These are phyloP conservation scores for Clonostachys solani DNA, from an alignment of 2,329 filamentous ascomycete species.

Conservation along the genomic window DNA sequence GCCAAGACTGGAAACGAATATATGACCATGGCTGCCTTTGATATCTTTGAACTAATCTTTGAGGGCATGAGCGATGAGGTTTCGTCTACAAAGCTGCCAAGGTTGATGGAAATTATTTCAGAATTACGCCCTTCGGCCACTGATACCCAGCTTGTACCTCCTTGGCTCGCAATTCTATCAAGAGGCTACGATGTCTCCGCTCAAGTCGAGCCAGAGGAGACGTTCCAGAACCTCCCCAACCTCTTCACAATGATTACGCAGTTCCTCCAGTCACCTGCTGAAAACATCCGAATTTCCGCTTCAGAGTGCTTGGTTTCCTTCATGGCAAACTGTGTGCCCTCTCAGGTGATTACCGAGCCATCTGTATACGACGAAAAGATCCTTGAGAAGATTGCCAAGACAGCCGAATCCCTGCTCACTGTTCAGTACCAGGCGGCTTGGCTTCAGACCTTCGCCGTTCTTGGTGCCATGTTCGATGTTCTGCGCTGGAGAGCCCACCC, in stretches of 20 bases:
- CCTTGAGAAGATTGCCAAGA: slow-evolving; percentile 74
- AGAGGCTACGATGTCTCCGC: slow-evolving; percentile 91
- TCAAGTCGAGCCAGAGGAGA: slow-evolving; percentile 83
- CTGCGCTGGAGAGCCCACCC: slow-evolving; percentile 82
- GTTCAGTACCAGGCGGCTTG: slow-evolving; percentile 93
- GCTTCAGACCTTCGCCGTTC: slow-evolving; percentile 89
- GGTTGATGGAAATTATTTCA: slow-evolving; percentile 84
- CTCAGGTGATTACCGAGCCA: slow-evolving; percentile 78
- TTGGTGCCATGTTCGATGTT: slow-evolving; percentile 81
- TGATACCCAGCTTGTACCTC: slow-evolving; percentile 89
- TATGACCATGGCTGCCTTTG: slow-evolving; percentile 93
- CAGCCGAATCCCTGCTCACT: slow-evolving; percentile 70
- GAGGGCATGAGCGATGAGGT: slow-evolving; percentile 84
- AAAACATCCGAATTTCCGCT: slow-evolving; percentile 91
- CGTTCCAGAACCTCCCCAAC: slow-evolving; percentile 83
- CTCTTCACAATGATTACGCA: slow-evolving; percentile 75
- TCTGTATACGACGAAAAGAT: slow-evolving; percentile 91
- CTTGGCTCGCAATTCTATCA: slow-evolving; percentile 95
- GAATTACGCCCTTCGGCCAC: slow-evolving; percentile 89
- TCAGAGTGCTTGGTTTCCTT: slow-evolving; percentile 95
- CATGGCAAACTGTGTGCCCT: slow-evolving; percentile 82
- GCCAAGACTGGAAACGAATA: slow-evolving; percentile 90
- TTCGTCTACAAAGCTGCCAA: slow-evolving; percentile 83
- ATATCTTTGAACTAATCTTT: slow-evolving; percentile 97
- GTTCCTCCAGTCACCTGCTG: slow-evolving; percentile 81